Base-by-base conservation (phyloP, 2,329 filamentous ascomycete genomes). In the Zalaria sp. region DNA sequence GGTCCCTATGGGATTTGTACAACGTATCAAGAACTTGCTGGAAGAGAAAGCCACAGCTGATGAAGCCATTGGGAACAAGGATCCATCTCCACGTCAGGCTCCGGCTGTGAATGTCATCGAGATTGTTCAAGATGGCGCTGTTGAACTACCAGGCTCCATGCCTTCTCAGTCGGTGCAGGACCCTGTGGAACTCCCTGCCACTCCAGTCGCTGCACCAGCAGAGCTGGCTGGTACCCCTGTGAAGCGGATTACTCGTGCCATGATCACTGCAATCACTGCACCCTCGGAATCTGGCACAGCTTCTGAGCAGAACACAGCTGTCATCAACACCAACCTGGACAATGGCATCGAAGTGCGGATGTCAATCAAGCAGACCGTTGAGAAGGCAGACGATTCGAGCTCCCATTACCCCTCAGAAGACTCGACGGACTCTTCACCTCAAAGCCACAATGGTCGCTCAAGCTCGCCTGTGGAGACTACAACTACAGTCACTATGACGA, bases 1-100 rank as follows among this genome's bases (percentile, higher is more conserved):
- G 1, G 37, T 8, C 26, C 43, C 38, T 4, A 37, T 35, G 8
- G 61, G 63, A 3, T 62, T 64, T 36, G 59, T 65, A 7, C 57
- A 61, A 43, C 59, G 56, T n/a, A 60, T 64, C 46, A 63, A 59
- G 43, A 61, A 57, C 4, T 60, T 66, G 44, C 51, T 66, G 7
- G 63, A 67, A 51, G 64, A 57, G 7, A 54, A 55, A 38, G 56
- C 55, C n/a, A 38, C 41, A 43, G 11, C 10, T 5, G 8, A 35
- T 34, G 25, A 25, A 29, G n/a, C 34, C 34, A 26, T 7, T 40
- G 32, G 27, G 38, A 25, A 39, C 25, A 35, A 40, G 26, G 3
- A 29, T 32, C 18, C 38, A 4, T 2, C 28, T 8, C 9, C 42
- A 3, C n/a, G 36, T 26, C 11, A 10, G 5, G 28, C 29, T 7